Conservation (phyloP, 1,139 yeast species). For the Zygosaccharomyces sapae region DNA sequence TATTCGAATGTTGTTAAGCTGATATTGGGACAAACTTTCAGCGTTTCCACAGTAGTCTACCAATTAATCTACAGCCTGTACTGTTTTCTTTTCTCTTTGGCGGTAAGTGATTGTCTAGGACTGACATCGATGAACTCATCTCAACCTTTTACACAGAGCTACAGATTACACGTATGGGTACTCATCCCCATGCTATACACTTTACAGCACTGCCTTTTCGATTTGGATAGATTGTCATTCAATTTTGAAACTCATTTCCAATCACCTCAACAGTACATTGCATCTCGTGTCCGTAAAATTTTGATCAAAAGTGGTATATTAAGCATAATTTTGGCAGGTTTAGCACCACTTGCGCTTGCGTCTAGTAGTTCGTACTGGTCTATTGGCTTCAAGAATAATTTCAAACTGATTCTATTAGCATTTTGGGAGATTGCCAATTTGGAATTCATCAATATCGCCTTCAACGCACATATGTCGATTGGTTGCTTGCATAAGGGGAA, state of each 20-base stretch:
- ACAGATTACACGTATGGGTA: conserved; percentile 28
- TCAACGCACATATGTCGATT: conserved; percentile 68
- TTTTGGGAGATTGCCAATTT: conserved; percentile 26
- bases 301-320: conserved; percentile 22
- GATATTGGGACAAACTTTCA: conserved; percentile 45
- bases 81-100: conserved; percentile 40
- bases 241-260: conserved; percentile 39
- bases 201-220: conserved; percentile 51
- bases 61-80: conserved; percentile 39
- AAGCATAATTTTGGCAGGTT: conserved; percentile 13
- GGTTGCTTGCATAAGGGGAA: conserved; percentile 79
- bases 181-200: conserved; percentile 48
- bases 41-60: conserved; percentile 40
- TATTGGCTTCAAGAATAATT: conserved; percentile 15
- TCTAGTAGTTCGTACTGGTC: conserved; percentile 14
- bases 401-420: conserved; percentile 18
- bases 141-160: conserved; percentile 23
- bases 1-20: conserved; percentile 50
- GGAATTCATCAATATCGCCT: conserved; percentile 62
- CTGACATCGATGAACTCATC: conserved; percentile 7
- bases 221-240: conserved; percentile 57
- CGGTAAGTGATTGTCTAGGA: conserved; percentile 34
- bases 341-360: conserved; percentile 19
- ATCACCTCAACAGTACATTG: conserved; percentile 38
- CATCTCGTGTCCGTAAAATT: conserved; percentile 19